Base-by-base conservation (phyloP, 352 stramenopile genomes). In the Phytophthora crassamura region DNA sequence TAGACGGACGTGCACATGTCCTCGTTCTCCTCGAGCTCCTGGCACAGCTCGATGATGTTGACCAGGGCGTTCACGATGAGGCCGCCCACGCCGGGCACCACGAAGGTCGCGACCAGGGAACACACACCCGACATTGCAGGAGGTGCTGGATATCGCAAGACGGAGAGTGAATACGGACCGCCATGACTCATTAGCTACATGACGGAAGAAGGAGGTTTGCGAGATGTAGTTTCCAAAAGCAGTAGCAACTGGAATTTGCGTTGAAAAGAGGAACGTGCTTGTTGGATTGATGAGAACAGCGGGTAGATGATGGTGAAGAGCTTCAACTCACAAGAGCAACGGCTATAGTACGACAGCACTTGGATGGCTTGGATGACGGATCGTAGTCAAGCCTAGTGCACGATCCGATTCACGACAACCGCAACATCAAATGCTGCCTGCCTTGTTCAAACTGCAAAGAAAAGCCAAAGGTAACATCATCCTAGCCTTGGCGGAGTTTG, bases 71-170 rank as follows among this genome's bases (percentile, higher is more conserved):
- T 49, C 30, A 63, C 20, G 64, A 82, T 72, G 30, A 53, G 57
- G 30, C 57, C 51, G n/a, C 75, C 75, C 39, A 78, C 28, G 67
- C 75, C 8, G 74, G 74, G 32, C n/a, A 82, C 63, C 35, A 82
- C 64, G 14, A 73, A 72, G 33, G 72, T 68, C 14, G 46, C 58
- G 32, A 83, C 58, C 10, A 77, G 16, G 6, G 46, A 55, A 36
- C 52, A 64, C n/a, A n/a, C n/a, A n/a, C n/a, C n/a, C 11, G 65
- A 55, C 65, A 74, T 74, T 9, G 15, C 22, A 34, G 16, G 15
- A 5, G 20, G 5, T 20, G 39, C 7, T 18, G 11, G 18, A 28
- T 25, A 30, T 40, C 9, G 38, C 22, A 34, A 12, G 18, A 50
- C 46, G 11, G 14, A 34, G 9, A 54, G 46, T 46, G 56, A 42